Percentiles rank a stretch among this genome's conserved stretches.
Evolutionary conservation across 345 rosid genomes (phyloP).

Genomic region (Acer campestre): DNA sequence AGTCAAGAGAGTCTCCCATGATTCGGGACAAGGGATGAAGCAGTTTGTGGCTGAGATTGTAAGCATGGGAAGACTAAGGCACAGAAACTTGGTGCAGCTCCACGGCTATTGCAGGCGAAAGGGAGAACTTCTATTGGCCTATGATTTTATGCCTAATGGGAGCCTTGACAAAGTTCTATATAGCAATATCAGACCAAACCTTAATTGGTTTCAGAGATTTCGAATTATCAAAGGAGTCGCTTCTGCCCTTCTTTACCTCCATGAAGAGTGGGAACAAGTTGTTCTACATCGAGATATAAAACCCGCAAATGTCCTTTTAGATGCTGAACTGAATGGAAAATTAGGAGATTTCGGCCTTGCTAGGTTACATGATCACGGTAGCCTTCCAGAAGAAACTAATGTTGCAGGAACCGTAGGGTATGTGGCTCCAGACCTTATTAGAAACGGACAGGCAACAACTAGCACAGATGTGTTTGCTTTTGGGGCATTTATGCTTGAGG

Average conservation of each 20-base stretch:
- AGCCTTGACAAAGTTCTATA: conserved; percentile 43
- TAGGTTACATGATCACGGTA: conserved; percentile 42
- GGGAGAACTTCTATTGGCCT: conserved; percentile 46
- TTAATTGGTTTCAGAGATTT: conserved; percentile 46
- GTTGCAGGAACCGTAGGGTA: too few species aligned
- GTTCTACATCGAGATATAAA: conserved; percentile 51
- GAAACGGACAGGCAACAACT: conserved; percentile 46
- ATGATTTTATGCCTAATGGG: conserved; percentile 53
- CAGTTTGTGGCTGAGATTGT: conserved; percentile 32
- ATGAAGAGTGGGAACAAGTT: conserved; percentile 54
- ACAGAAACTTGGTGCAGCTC: conserved; percentile 46
- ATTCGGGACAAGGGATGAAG: conserved; percentile 53
- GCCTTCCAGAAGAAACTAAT: conserved; percentile 24
- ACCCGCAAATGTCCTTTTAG: conserved; percentile 49
- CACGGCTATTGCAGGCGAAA: conserved; percentile 43
- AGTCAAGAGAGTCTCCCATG: conserved; percentile 55
- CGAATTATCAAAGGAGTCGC: conserved; percentile 42
- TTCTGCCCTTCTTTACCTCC: conserved; percentile 39
- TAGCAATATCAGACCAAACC: conserved; percentile 10
- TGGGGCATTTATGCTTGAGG: too few species aligned
- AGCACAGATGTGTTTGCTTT: not conserved
- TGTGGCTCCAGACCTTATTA: not conserved
- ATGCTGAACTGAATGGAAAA: conserved; percentile 35
- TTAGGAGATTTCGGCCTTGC: conserved; percentile 59
- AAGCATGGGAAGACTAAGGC: conserved; percentile 36